phyloP scores from a whole-genome alignment of 371 early-diverging fungal genomes.

The Mucor lusitanicus region DNA sequence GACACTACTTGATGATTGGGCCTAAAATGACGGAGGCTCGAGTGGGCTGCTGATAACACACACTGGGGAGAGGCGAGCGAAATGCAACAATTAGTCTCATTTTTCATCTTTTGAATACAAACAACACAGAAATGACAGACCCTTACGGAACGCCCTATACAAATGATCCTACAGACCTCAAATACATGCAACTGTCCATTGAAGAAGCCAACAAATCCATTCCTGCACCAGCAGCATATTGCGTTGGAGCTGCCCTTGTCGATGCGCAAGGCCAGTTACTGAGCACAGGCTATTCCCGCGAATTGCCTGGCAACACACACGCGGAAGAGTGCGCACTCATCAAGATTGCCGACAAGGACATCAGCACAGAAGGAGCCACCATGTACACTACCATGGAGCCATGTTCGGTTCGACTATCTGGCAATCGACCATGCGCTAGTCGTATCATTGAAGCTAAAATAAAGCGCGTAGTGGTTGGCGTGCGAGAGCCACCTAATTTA shows the following conservation, averaged over 20 bases:
- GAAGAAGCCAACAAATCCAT: slow-evolving; percentile 70
- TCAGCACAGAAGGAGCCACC: slow-evolving; percentile 35
- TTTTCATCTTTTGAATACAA: too few relatives aligned
- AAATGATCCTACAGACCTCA: slow-evolving; percentile 25
- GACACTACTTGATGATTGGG: too few relatives aligned
- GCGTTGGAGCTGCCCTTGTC: slow-evolving; percentile 90
- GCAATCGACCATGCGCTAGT: slow-evolving; percentile 72
- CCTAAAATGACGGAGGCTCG: too few relatives aligned
- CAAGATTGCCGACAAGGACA: slow-evolving; percentile 51
- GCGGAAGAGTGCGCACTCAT: slow-evolving; percentile 84
- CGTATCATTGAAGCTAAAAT: slow-evolving; percentile 73
- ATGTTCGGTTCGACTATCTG: slow-evolving; percentile 77
- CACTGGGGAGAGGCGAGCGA: too few relatives aligned
- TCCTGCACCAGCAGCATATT: slow-evolving; percentile 83
- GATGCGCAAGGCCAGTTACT: slow-evolving; percentile 48
- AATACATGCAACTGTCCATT: slow-evolving; percentile 34
- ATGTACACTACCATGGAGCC: slow-evolving; percentile 96
- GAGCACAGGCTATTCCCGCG: slow-evolving; percentile 81
- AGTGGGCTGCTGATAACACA: too few relatives aligned
- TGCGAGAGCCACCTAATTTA: slow-evolving; percentile 85
- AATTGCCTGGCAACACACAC: slow-evolving; percentile 90
- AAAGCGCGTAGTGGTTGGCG: slow-evolving; percentile 81
- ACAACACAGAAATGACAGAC: slow-evolving; percentile 17
- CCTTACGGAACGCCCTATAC: slow-evolving; percentile 37
- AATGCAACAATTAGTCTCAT: too few relatives aligned